A percentile compares a stretch with the other conserved stretches of the same genome.
These are phyloP conservation scores for Arthrobotrys iridis DNA, from an alignment of 2,329 filamentous ascomycete genomes.

Conservation along the genomic window DNA sequence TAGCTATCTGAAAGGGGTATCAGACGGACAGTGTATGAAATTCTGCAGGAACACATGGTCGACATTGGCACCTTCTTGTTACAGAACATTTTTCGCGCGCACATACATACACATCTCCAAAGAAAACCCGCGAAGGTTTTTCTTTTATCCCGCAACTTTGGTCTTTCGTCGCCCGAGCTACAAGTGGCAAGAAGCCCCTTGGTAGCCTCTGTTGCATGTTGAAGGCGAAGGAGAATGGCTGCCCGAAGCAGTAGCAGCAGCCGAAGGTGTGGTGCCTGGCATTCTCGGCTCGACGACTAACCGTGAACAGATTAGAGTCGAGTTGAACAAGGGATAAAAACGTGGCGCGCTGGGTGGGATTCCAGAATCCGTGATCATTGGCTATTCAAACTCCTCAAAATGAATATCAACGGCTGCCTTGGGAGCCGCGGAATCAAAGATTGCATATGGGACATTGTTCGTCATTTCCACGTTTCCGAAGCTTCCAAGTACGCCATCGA, in stretches of 20 bases:
- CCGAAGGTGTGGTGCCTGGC: conserved; percentile 53
- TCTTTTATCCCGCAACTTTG: conserved; percentile 5
- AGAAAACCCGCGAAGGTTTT: neutral
- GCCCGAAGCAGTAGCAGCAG: conserved; percentile 45
- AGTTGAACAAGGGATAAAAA: conserved; percentile 26
- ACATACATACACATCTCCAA: neutral
- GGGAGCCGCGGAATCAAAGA: conserved; percentile 18
- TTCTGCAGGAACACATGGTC: conserved; percentile 38
- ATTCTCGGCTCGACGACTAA: conserved; percentile 17
- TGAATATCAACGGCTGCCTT: conserved; percentile 46
- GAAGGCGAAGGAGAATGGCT: conserved; percentile 27
- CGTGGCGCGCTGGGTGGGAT: conserved; percentile 43
- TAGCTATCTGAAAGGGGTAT: conserved; percentile 38
- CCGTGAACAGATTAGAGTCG: conserved; percentile 19
- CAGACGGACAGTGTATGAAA: conserved; percentile 27
- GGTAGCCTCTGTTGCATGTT: neutral
- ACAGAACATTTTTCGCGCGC: neutral
- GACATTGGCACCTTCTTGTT: conserved; percentile 45
- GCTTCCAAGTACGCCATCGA: conserved; percentile 23
- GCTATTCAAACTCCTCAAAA: conserved; percentile 22
- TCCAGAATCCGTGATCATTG: conserved; percentile 46
- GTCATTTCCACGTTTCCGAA: conserved; percentile 51
- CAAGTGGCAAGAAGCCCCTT: conserved; percentile 13
- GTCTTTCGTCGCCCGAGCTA: neutral
- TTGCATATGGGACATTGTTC: conserved; percentile 21